A percentile compares a stretch with the other conserved stretches of the same genome.
Evolutionary conservation across 2,329 filamentous ascomycete genomes (phyloP).

Genomic region (Ceratocystis huliohia): DNA sequence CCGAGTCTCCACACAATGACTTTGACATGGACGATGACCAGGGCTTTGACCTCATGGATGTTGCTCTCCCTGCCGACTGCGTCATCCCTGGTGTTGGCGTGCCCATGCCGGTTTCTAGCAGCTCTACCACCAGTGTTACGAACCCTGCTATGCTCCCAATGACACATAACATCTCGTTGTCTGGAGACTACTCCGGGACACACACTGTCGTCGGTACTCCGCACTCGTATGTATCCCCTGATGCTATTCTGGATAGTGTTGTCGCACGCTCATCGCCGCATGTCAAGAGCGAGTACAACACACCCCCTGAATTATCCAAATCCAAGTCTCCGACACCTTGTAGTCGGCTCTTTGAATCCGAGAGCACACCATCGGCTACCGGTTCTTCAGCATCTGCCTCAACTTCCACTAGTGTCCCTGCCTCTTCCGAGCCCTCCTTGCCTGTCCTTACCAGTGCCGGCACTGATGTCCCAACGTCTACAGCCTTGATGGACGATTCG

Average conservation of each 20-base stretch:
- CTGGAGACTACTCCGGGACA: conserved; percentile 8
- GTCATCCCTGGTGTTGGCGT: conserved; percentile 19
- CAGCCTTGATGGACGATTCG: conserved; percentile 21
- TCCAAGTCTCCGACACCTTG: conserved; percentile 43
- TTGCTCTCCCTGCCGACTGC: conserved; percentile 24
- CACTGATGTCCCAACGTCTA: conserved; percentile 34
- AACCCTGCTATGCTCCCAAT: conserved; percentile 25
- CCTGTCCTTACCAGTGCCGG: conserved; percentile 45
- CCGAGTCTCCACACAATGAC: conserved; percentile 40
- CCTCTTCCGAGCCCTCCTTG: conserved; percentile 32
- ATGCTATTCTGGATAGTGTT: conserved; percentile 31
- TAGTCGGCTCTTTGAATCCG: conserved; percentile 37
- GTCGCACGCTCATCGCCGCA: conserved; percentile 26
- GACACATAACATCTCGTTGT: conserved; percentile 23
- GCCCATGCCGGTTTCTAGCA: conserved; percentile 8
- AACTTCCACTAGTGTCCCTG: background rate
- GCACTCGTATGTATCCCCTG: conserved; percentile 38
- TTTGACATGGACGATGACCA: conserved; percentile 35
- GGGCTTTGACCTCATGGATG: conserved; percentile 36
- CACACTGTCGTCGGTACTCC: conserved; percentile 25
- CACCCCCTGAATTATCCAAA: conserved; percentile 48
- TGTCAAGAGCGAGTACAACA: conserved; percentile 40
- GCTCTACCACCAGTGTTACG: conserved; percentile 15
- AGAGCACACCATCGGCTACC: conserved; percentile 26
- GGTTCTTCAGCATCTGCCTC: conserved; percentile 19